Evolutionary conservation across 2,329 filamentous ascomycete genomes (phyloP).

Genomic region (Fusarium torulosum): DNA sequence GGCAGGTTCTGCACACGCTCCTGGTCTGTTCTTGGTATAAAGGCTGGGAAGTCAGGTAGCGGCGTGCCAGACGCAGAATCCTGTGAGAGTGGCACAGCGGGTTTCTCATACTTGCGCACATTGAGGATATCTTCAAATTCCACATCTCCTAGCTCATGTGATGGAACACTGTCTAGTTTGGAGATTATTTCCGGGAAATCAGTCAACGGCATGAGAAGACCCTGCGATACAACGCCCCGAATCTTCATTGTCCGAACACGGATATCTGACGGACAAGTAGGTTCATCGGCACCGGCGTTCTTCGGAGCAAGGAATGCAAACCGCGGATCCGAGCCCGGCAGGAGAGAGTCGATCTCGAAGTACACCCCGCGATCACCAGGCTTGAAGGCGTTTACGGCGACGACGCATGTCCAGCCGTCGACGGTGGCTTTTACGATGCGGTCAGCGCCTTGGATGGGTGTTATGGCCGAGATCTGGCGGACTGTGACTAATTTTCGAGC

Average conservation of each 20-base stretch:
- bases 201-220: slow-evolving; percentile 37
- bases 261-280: slow-evolving; percentile 24
- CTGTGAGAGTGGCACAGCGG: not conserved
- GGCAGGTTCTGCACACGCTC: slow-evolving; percentile 45
- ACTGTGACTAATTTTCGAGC: slow-evolving; percentile 43
- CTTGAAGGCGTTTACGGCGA: slow-evolving; percentile 29
- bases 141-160: slow-evolving; percentile 11
- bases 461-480: slow-evolving; percentile 33
- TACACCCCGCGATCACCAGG: slow-evolving; percentile 36
- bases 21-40: slow-evolving; percentile 43
- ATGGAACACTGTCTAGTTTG: not conserved
- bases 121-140: slow-evolving; percentile 40
- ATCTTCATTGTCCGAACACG: slow-evolving; percentile 39
- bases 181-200: slow-evolving; percentile 36
- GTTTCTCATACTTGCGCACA: slow-evolving; percentile 41
- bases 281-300: not conserved
- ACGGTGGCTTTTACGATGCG: slow-evolving; percentile 35
- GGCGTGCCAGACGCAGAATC: not conserved
- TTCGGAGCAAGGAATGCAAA: slow-evolving; percentile 33
- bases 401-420: slow-evolving; percentile 45
- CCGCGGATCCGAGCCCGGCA: slow-evolving; percentile 38
- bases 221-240: slow-evolving; percentile 40
- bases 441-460: slow-evolving; percentile 40
- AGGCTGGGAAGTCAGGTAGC: slow-evolving; percentile 36
- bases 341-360: slow-evolving; percentile 45